These are phyloP conservation scores for Syzygium aromaticum DNA, from an alignment of 345 rosid species.

Conservation along the genomic window DNA sequence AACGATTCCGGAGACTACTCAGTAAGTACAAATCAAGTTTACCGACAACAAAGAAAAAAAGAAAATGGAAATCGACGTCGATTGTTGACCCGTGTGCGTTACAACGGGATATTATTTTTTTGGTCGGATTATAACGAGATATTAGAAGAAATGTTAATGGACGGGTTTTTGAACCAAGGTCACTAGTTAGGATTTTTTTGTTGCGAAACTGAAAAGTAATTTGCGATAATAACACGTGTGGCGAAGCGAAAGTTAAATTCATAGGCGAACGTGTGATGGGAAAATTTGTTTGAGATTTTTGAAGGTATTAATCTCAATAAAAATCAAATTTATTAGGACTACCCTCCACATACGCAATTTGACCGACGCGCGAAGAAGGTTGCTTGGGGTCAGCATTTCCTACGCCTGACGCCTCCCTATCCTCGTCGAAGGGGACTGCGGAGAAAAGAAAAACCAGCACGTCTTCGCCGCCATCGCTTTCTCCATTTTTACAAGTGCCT, in stretches of 20 bases:
- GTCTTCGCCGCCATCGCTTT: neutral
- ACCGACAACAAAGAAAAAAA: rapidly evolving
- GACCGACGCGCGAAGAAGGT: neutral
- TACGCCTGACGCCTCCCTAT: no score
- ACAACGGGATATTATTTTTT: no score
- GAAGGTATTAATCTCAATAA: no score
- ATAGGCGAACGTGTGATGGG: neutral
- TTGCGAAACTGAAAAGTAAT: neutral
- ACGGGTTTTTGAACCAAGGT: no score
- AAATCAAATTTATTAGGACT: no score
- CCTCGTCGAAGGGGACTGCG: neutral
- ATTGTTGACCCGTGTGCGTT: neutral
- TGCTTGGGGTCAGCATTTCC: neutral
- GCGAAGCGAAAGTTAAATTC: no score
- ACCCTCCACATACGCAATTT: neutral
- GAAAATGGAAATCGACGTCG: neutral
- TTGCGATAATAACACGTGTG: rapidly evolving
- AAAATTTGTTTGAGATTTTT: neutral
- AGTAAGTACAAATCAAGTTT: no score
- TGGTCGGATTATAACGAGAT: no score
- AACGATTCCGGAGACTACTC: rapidly evolving
- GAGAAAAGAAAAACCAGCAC: rapidly evolving
- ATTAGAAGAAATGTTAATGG: no score
- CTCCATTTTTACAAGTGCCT: rapidly evolving
- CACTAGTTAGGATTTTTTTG: rapidly evolving